phyloP scores from a whole-genome alignment of 768 basidiomycete genomes.

The Kwoniella dejecticola region DNA sequence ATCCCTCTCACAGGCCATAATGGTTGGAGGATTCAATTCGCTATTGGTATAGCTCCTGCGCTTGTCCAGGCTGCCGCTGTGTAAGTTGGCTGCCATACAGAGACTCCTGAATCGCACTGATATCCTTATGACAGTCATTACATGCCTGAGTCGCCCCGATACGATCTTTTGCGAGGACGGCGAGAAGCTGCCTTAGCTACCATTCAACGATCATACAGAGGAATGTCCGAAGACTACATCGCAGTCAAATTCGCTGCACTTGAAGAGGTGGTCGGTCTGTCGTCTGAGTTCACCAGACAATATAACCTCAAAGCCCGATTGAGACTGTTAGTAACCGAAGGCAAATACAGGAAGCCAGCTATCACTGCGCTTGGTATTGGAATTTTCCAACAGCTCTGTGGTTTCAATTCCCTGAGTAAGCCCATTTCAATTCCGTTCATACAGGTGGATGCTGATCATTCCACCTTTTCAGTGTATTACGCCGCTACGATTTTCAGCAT shows the following conservation, averaged over 20 bases:
- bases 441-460: neutral
- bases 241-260: slow-evolving; percentile 36
- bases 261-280: slow-evolving; percentile 30
- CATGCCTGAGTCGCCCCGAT: slow-evolving; percentile 42
- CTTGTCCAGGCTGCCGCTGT: slow-evolving; percentile 32
- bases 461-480: slow-evolving; percentile 29
- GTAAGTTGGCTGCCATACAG: slow-evolving; percentile 6
- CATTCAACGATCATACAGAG: slow-evolving; percentile 14
- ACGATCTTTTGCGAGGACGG: slow-evolving; percentile 23
- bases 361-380: slow-evolving; percentile 36
- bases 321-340: slow-evolving; percentile 25
- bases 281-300: slow-evolving; percentile 19
- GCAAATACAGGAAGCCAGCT: slow-evolving; percentile 30
- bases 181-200: slow-evolving; percentile 31
- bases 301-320: slow-evolving; percentile 9
- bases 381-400: slow-evolving; percentile 44
- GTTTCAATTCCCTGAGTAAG: slow-evolving; percentile 43
- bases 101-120: neutral
- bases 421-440: too few relatives aligned
- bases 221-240: slow-evolving; percentile 27
- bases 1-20: slow-evolving; percentile 32
- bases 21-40: slow-evolving; percentile 46
- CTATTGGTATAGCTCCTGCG: slow-evolving; percentile 39
- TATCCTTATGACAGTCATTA: slow-evolving; percentile 16
- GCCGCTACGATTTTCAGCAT: slow-evolving; percentile 37